Conservation (phyloP, 768 basidiomycete genomes). For the Scleroderma citrinum region DNA sequence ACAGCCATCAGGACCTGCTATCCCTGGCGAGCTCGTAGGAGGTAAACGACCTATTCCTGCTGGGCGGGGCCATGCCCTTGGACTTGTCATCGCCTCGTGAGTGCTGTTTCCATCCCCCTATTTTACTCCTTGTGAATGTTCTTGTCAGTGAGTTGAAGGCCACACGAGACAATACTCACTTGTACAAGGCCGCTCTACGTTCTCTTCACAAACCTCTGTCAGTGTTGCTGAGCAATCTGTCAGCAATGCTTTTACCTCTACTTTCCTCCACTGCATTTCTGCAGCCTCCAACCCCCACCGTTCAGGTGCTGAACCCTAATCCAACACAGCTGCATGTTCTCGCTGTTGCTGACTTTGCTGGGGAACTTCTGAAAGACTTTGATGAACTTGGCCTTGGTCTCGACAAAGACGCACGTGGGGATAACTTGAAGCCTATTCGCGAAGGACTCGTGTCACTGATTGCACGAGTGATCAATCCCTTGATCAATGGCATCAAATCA, state of each 20-base stretch:
- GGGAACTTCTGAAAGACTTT: conserved; percentile 67
- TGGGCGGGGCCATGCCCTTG: conserved; percentile 64
- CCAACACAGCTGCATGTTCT: conserved; percentile 68
- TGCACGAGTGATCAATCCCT: conserved; percentile 58
- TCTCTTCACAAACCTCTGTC: conserved; percentile 73
- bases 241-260: conserved; percentile 59
- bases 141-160: conserved; percentile 60
- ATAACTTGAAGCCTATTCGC: conserved; percentile 64
- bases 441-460: conserved; percentile 66
- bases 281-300: conserved; percentile 42
- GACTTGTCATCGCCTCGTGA: conserved; percentile 65
- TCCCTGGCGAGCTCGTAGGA: conserved; percentile 46
- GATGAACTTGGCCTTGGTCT: conserved; percentile 59
- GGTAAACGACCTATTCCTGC: conserved; percentile 71
- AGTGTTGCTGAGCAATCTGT: conserved; percentile 65
- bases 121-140: conserved; percentile 10
- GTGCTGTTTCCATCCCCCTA: conserved; percentile 24
- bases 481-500: conserved; percentile 54
- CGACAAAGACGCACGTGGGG: conserved; percentile 56
- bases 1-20: conserved; percentile 53
- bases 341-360: conserved; percentile 61
- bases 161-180: conserved; percentile 54
- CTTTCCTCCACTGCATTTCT: conserved; percentile 61
- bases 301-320: conserved; percentile 49
- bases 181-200: conserved; percentile 65